These are phyloP conservation scores for Domatiomyces catenatus DNA, from an alignment of 2,329 filamentous ascomycete species.

Conservation along the genomic window DNA sequence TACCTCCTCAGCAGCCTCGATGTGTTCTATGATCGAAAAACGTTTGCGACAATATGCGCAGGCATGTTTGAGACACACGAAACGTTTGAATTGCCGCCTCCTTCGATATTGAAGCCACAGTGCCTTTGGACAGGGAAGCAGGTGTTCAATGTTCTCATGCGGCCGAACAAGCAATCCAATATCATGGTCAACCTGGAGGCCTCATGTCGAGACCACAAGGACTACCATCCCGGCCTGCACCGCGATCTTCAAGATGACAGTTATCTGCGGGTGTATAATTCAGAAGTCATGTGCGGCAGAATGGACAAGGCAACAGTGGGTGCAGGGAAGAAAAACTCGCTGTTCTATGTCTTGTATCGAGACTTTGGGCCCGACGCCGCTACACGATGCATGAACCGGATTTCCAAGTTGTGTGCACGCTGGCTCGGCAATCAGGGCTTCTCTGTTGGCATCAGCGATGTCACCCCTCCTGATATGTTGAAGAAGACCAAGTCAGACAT, in stretches of 20 bases:
- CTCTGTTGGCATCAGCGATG: slow-evolving; percentile 89
- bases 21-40: slow-evolving; percentile 74
- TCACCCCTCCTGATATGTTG: slow-evolving; percentile 63
- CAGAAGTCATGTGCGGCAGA: slow-evolving; percentile 88
- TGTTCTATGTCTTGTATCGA: slow-evolving; percentile 91
- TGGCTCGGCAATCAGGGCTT: slow-evolving; percentile 84
- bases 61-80: slow-evolving; percentile 80
- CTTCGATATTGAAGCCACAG: slow-evolving; percentile 71
- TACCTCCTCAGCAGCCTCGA: slow-evolving; percentile 87
- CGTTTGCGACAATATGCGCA: slow-evolving; percentile 77
- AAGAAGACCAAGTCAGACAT: slow-evolving; percentile 58
- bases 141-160: slow-evolving; percentile 80
- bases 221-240: slow-evolving; percentile 53
- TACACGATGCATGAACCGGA: slow-evolving; percentile 79
- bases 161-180: slow-evolving; percentile 67
- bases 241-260: slow-evolving; percentile 52
- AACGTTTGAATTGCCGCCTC: slow-evolving; percentile 70
- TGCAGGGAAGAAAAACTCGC: slow-evolving; percentile 89
- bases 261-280: slow-evolving; percentile 87
- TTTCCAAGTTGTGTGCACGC: slow-evolving; percentile 79
- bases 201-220: slow-evolving; percentile 62
- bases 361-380: slow-evolving; percentile 86
- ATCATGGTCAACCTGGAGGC: slow-evolving; percentile 87
- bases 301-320: slow-evolving; percentile 99
- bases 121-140: slow-evolving; percentile 94